These are phyloP conservation scores for Xylaria sp. DNA, from an alignment of 2,329 filamentous ascomycete genomes.

Conservation along the genomic window DNA sequence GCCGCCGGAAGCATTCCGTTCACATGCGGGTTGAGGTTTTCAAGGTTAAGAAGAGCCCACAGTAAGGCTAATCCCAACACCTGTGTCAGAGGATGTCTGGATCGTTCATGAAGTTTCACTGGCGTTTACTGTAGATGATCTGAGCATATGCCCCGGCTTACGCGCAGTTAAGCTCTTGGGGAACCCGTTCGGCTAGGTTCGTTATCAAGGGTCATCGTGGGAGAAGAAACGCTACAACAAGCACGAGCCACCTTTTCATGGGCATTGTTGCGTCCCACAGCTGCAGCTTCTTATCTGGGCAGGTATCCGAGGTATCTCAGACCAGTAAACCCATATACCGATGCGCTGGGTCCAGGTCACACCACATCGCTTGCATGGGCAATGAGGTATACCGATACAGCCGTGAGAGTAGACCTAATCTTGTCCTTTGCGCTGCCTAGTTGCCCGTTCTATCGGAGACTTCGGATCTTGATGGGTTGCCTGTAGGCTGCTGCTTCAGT, in stretches of 20 bases:
- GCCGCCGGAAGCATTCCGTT: constrained; percentile 11
- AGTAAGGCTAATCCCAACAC: neutral
- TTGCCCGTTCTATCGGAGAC: neutral
- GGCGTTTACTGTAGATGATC: neutral
- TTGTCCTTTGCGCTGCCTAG: neutral
- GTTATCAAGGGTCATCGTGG: constrained; percentile 12
- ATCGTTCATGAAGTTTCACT: neutral
- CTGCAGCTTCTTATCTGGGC: constrained; percentile 9
- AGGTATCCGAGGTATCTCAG: constrained; percentile 4
- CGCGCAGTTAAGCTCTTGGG: constrained; percentile 23
- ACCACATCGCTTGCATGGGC: neutral
- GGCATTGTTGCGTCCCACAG: neutral
- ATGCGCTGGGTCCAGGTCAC: neutral
- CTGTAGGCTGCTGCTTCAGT: neutral
- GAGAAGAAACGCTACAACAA: neutral
- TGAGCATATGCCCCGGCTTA: constrained; percentile 21
- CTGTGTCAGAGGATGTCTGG: neutral
- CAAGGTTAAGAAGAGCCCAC: neutral
- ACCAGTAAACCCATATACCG: neutral
- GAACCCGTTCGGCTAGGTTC: constrained; percentile 6
- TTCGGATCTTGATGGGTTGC: neutral
- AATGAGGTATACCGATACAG: neutral
- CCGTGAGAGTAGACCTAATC: neutral
- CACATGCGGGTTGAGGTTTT: neutral
- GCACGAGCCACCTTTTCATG: neutral